A percentile compares a stretch with the other conserved stretches of the same genome.
Evolutionary conservation across 345 rosid species (phyloP).

Genomic region (Xanthoceras sorbifolium): DNA sequence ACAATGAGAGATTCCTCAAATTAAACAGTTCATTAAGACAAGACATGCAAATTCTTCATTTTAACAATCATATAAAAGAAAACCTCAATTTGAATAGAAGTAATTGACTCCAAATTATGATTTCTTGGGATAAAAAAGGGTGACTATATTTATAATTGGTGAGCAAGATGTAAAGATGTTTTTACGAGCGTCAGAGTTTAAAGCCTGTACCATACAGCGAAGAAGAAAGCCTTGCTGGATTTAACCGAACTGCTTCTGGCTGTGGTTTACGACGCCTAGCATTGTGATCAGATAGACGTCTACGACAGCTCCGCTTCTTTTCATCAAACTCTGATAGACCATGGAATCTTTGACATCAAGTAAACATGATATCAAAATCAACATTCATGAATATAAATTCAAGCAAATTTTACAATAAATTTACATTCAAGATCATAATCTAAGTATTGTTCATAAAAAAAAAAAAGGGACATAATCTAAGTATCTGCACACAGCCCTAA

Average conservation of each 20-base stretch:
- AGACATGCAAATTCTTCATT: not conserved
- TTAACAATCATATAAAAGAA: not conserved
- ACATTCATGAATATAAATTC: not conserved
- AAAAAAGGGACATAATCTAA: not conserved
- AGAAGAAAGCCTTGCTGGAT: constrained; percentile 48
- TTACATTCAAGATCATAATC: not conserved
- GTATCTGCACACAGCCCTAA: constrained; percentile 5
- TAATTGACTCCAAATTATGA: not conserved
- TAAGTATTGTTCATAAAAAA: no score
- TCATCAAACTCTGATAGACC: constrained; percentile 85
- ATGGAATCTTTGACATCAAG: constrained; percentile 66
- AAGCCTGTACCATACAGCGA: constrained; percentile 51
- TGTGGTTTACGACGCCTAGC: constrained; percentile 96
- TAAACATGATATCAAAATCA: constrained; percentile 11
- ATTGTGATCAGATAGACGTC: constrained; percentile 92
- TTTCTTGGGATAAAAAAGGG: not conserved
- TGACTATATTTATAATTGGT: not conserved
- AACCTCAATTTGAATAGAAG: not conserved
- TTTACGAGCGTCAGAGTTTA: constrained; percentile 3
- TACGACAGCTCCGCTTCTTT: constrained; percentile 90
- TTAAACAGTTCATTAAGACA: not conserved
- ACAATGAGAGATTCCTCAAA: not conserved
- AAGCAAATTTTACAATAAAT: not conserved
- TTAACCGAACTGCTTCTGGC: constrained; percentile 52
- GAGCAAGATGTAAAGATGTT: not conserved